phyloP scores from a whole-genome alignment of 2,329 filamentous ascomycete species.

The Dothiorella sarmentorum region DNA sequence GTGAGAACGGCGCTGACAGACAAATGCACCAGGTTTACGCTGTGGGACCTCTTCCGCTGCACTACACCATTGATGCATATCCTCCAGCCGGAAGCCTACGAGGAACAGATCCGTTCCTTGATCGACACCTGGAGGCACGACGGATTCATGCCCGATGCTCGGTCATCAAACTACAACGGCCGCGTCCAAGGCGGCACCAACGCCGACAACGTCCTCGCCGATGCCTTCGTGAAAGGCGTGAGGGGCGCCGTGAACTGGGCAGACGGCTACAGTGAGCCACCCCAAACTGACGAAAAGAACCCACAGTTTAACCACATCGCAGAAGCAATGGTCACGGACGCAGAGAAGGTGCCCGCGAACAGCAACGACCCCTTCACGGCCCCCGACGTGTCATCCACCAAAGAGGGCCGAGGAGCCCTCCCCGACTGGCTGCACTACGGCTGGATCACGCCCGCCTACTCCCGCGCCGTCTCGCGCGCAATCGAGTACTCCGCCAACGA shows the following conservation, averaged over 20 bases:
- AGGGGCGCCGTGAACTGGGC: slow-evolving; percentile 61
- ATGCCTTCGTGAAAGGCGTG: slow-evolving; percentile 68
- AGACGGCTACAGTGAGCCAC: slow-evolving; percentile 28
- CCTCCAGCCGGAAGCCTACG: slow-evolving; percentile 59
- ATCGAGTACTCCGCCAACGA: slow-evolving; percentile 69
- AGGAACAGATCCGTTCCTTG: slow-evolving; percentile 63
- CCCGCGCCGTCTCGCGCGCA: slow-evolving; percentile 60
- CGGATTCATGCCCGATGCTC: slow-evolving; percentile 62
- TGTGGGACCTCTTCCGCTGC: slow-evolving; percentile 65
- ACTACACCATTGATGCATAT: slow-evolving; percentile 64
- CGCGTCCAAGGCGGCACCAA: slow-evolving; percentile 68
- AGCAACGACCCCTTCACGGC: slow-evolving; percentile 56
- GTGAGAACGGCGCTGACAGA: slow-evolving; percentile 31
- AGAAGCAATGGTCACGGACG: slow-evolving; percentile 62
- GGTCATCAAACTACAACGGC: slow-evolving; percentile 67
- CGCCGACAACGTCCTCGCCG: slow-evolving; percentile 67
- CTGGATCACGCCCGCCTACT: slow-evolving; percentile 62
- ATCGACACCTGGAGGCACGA: slow-evolving; percentile 66
- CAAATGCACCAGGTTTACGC: slow-evolving; percentile 51
- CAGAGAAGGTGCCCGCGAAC: slow-evolving; percentile 59
- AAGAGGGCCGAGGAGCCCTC: slow-evolving; percentile 65
- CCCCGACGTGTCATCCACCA: slow-evolving; percentile 55
- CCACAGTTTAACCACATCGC: neutral
- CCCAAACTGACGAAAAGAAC: neutral
- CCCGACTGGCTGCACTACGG: slow-evolving; percentile 64